phyloP scores from a whole-genome alignment of 2,329 filamentous ascomycete genomes.

The Penicillium concentricum region DNA sequence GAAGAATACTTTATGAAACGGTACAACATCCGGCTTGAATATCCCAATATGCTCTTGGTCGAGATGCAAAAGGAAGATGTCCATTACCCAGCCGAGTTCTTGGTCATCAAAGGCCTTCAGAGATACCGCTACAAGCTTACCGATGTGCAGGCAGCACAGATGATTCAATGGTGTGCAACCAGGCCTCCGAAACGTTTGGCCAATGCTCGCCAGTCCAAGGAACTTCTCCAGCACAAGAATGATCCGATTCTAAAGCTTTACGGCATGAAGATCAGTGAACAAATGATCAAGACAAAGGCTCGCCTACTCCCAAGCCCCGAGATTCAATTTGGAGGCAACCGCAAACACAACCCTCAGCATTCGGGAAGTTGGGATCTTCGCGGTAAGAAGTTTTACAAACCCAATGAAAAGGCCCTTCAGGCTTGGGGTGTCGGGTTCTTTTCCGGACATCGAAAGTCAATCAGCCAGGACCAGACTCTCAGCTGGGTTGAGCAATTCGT shows the following conservation, averaged over 20 bases:
- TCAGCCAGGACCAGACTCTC: conserved; percentile 46
- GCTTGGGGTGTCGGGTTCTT: conserved; percentile 76
- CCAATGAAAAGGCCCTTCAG: conserved; percentile 62
- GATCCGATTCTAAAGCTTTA: conserved; percentile 73
- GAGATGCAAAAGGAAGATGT: conserved; percentile 56
- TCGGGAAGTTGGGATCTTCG: conserved; percentile 84
- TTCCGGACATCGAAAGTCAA: conserved; percentile 52
- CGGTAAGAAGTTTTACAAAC: conserved; percentile 70
- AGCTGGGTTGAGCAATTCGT: conserved; percentile 62
- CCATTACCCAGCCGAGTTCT: conserved; percentile 55
- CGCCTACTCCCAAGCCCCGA: conserved; percentile 69
- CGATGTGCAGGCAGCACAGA: conserved; percentile 67
- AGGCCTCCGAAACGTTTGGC: conserved; percentile 66
- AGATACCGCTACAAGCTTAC: conserved; percentile 59
- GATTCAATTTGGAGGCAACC: conserved; percentile 64
- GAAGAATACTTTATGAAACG: conserved; percentile 54
- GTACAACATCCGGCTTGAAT: conserved; percentile 51
- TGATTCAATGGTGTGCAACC: conserved; percentile 93
- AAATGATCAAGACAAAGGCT: conserved; percentile 67
- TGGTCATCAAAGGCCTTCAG: conserved; percentile 55
- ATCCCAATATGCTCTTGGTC: conserved; percentile 54
- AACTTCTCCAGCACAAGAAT: conserved; percentile 62
- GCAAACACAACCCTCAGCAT: conserved; percentile 59
- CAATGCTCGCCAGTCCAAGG: conserved; percentile 68
- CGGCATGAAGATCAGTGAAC: conserved; percentile 65